Evolutionary conservation across 805 yeast genomes (phyloP).

Genomic region (Candida ipomoeae): DNA sequence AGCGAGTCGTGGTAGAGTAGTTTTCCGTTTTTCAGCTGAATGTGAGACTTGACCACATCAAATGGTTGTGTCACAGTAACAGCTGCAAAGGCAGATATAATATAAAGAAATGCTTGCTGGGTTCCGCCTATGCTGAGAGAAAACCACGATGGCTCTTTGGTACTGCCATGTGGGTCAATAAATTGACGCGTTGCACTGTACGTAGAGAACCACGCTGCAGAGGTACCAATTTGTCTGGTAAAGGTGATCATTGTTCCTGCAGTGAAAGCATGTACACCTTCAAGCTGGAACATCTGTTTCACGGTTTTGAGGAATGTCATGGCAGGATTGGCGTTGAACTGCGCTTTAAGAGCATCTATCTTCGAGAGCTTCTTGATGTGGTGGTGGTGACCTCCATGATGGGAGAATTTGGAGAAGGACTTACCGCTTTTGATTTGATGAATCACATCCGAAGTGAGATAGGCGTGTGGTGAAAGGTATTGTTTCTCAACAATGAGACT

Average conservation of each 20-base stretch:
- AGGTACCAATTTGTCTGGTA: conserved; percentile 70
- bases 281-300: conserved; percentile 62
- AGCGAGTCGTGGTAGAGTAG: conserved; percentile 56
- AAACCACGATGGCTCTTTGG: conserved; percentile 37
- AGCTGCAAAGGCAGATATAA: conserved; percentile 65
- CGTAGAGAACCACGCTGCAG: conserved; percentile 79
- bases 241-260: conserved; percentile 85
- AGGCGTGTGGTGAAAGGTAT: conserved; percentile 42
- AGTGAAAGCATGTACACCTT: conserved; percentile 73
- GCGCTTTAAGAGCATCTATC: conserved; percentile 13
- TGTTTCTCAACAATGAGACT: conserved; percentile 24
- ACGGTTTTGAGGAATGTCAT: conserved; percentile 49
- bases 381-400: conserved; percentile 9
- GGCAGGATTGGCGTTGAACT: conserved; percentile 52
- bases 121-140: conserved; percentile 39
- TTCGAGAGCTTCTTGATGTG: neutral
- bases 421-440: conserved; percentile 24
- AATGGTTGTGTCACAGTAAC: conserved; percentile 81
- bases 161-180: conserved; percentile 46
- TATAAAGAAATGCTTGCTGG: conserved; percentile 49
- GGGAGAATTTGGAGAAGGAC: conserved; percentile 22
- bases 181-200: conserved; percentile 75
- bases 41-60: conserved; percentile 80
- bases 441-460: conserved; percentile 33
- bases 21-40: conserved; percentile 74